Conservation (phyloP, 495 filamentous ascomycete species). For the Xylaria telfairii region DNA sequence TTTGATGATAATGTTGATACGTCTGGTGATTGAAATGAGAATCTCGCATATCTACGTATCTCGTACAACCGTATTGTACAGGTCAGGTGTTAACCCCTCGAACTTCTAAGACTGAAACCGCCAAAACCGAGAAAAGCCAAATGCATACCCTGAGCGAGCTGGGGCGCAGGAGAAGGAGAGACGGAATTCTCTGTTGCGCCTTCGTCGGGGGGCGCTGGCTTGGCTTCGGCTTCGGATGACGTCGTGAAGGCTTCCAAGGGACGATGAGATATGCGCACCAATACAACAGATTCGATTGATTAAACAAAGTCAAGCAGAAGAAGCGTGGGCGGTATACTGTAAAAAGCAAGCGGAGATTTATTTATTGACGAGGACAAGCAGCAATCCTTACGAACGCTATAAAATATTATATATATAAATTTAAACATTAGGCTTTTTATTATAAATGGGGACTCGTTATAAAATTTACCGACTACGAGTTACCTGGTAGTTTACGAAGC, state of each 20-base stretch:
- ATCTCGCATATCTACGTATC: background rate
- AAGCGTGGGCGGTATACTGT: too few species aligned
- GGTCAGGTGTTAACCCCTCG: background rate
- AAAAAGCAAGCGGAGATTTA: too few species aligned
- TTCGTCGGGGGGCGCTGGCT: conserved; percentile 23
- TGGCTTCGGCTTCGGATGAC: conserved; percentile 23
- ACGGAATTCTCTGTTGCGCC: conserved; percentile 25
- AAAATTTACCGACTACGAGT: too few species aligned
- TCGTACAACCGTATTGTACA: background rate
- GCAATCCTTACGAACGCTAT: too few species aligned
- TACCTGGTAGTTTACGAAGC: too few species aligned
- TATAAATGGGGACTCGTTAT: too few species aligned
- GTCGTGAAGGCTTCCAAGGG: background rate
- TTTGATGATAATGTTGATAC: background rate
- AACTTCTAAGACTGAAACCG: background rate
- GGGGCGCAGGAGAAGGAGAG: conserved; percentile 15
- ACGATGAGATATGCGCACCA: background rate
- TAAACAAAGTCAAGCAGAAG: background rate
- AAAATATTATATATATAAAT: too few species aligned
- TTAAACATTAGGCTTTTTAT: too few species aligned
- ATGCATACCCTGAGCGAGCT: too few species aligned
- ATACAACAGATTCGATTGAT: background rate
- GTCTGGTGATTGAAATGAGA: background rate
- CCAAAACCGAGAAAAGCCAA: too few species aligned
- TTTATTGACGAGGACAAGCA: too few species aligned